Conservation (phyloP, 495 filamentous ascomycete species). For the Venustampulla echinocandica region DNA sequence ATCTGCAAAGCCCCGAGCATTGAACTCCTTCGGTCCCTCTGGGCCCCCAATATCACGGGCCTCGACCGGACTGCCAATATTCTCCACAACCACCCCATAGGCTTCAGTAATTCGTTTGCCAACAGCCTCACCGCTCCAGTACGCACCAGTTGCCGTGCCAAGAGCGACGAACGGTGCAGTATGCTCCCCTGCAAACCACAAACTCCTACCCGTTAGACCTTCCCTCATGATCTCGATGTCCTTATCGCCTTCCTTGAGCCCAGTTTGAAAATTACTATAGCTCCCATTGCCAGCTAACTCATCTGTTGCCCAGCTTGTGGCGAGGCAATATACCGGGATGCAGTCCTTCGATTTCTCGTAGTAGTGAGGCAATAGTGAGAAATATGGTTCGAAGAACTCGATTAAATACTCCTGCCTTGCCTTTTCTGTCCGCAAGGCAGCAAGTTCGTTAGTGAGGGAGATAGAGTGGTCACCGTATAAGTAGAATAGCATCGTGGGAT, state of each 20-base stretch:
- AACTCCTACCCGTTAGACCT: constrained; percentile 56
- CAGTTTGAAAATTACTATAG: constrained; percentile 83
- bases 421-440: constrained; percentile 25
- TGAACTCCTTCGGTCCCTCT: constrained; percentile 2
- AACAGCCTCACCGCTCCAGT: constrained; percentile 82
- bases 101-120: constrained; percentile 41
- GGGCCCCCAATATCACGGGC: background rate
- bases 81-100: constrained; percentile 28
- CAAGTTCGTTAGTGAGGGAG: constrained; percentile 29
- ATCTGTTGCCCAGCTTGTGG: constrained; percentile 77
- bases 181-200: constrained; percentile 95
- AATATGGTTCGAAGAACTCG: constrained; percentile 66
- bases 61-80: background rate
- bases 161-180: constrained; percentile 83
- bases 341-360: constrained; percentile 42
- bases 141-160: constrained; percentile 83
- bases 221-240: constrained; percentile 68
- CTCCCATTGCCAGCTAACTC: constrained; percentile 81
- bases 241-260: constrained; percentile 56
- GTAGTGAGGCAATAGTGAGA: constrained; percentile 65
- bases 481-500: constrained; percentile 92
- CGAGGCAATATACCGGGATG: constrained; percentile 50
- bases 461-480: constrained; percentile 58
- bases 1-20: constrained; percentile 1
- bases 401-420: constrained; percentile 37